Evolutionary conservation across 2,329 filamentous ascomycete species (phyloP).

Genomic region (Fusarium graminum): DNA sequence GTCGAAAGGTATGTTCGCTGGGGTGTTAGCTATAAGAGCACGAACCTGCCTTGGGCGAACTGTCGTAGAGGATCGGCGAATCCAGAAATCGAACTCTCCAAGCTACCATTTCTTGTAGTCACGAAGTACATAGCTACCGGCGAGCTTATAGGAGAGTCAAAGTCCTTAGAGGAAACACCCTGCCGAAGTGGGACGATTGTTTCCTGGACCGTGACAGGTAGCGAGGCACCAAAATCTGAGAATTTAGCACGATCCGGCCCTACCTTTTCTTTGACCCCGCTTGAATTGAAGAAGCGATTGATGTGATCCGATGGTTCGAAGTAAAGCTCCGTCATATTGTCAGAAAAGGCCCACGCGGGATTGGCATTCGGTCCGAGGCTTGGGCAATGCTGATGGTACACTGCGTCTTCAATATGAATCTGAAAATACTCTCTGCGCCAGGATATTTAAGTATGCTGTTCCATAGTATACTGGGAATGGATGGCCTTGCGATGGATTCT

Average conservation of each 20-base stretch:
- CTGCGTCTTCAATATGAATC: background rate
- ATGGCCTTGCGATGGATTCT: background rate
- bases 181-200: background rate
- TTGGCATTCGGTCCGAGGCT: background rate
- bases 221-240: background rate
- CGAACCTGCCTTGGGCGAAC: background rate
- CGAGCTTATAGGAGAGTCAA: background rate
- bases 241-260: background rate
- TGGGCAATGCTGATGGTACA: background rate
- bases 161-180: background rate
- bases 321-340: constrained; percentile 6
- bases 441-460: background rate
- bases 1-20: background rate
- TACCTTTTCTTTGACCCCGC: background rate
- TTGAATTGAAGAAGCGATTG: background rate
- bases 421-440: constrained; percentile 1
- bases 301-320: background rate
- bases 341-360: constrained; percentile 5
- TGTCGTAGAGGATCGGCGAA: background rate
- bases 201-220: background rate
- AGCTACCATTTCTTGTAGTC: too few relatives aligned
- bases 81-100: background rate
- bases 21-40: background rate
- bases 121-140: background rate
- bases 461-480: fast-evolving